Percentiles rank a stretch among this genome's conserved stretches.
Evolutionary conservation across 768 basidiomycete species (phyloP).

Genomic region (Boletus tylopilopsis): DNA sequence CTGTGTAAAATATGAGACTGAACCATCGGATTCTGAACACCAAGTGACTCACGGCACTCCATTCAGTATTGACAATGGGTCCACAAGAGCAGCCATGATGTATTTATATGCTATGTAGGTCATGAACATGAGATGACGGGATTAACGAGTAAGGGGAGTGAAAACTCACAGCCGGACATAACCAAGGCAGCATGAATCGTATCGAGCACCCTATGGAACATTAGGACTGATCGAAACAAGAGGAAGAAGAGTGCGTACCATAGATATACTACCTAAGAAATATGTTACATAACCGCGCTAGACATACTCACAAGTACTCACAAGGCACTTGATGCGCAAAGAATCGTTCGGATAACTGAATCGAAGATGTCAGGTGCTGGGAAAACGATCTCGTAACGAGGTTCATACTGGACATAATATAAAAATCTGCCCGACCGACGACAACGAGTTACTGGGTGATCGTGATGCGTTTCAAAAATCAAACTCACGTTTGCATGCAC

Average conservation of each 20-base stretch:
- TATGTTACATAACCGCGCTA: background rate
- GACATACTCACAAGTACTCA: background rate
- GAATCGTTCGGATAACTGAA: background rate
- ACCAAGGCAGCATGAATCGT: constrained; percentile 7
- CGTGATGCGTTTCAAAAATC: background rate
- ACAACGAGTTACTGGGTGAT: too few relatives aligned
- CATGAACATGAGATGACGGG: background rate
- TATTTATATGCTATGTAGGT: background rate
- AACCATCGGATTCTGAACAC: background rate
- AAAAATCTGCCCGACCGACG: constrained; percentile 1
- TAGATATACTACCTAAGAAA: constrained; percentile 3
- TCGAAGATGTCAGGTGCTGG: background rate
- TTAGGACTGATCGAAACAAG: background rate
- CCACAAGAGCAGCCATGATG: background rate
- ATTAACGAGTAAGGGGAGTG: background rate
- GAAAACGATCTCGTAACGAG: background rate
- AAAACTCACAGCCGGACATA: constrained; percentile 6
- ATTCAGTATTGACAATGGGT: background rate
- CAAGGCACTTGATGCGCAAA: constrained; percentile 1
- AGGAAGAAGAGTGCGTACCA: background rate
- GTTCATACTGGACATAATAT: constrained; percentile 3
- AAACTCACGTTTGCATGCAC: constrained; percentile 11
- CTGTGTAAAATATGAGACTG: background rate
- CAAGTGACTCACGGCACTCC: constrained; percentile 4
- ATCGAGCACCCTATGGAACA: constrained; percentile 1